These are phyloP conservation scores for Lotus japonicus DNA, from an alignment of 306 rosid species.

Conservation along the genomic window DNA sequence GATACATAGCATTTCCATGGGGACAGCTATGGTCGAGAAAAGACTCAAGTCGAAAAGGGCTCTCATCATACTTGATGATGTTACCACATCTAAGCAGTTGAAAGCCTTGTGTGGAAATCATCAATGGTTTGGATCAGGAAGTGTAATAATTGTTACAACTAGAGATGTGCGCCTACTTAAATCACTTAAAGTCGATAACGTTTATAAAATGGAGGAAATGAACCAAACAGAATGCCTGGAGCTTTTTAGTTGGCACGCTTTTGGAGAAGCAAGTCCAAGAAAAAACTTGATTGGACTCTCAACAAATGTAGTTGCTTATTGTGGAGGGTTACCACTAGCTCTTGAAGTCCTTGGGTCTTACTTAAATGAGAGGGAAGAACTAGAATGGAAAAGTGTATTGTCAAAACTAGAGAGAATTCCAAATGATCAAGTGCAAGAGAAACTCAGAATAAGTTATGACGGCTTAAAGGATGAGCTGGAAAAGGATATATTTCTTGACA, in stretches of 20 bases:
- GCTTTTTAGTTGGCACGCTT: background rate
- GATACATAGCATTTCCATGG: background rate
- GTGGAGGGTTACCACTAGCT: conserved; percentile 38
- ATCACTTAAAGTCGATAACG: background rate
- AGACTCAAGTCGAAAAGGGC: background rate
- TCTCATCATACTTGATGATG: conserved; percentile 14
- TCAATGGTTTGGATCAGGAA: conserved; percentile 12
- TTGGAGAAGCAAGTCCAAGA: too few species aligned
- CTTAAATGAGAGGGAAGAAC: background rate
- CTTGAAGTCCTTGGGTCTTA: conserved; percentile 34
- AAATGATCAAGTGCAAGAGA: conserved; percentile 15
- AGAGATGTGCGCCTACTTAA: conserved; percentile 19
- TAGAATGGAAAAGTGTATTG: conserved; percentile 21
- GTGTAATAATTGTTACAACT: conserved; percentile 28
- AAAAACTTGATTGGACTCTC: background rate
- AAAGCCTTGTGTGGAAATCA: background rate
- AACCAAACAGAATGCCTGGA: background rate
- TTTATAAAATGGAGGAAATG: background rate
- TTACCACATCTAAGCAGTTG: background rate
- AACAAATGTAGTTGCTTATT: background rate
- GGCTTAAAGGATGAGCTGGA: background rate
- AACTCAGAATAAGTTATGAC: conserved; percentile 11
- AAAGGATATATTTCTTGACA: conserved; percentile 35
- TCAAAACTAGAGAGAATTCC: conserved; percentile 26
- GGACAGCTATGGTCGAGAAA: background rate